Conservation (phyloP, 768 basidiomycete genomes). For the Gloeopeniophorella convolvens region DNA sequence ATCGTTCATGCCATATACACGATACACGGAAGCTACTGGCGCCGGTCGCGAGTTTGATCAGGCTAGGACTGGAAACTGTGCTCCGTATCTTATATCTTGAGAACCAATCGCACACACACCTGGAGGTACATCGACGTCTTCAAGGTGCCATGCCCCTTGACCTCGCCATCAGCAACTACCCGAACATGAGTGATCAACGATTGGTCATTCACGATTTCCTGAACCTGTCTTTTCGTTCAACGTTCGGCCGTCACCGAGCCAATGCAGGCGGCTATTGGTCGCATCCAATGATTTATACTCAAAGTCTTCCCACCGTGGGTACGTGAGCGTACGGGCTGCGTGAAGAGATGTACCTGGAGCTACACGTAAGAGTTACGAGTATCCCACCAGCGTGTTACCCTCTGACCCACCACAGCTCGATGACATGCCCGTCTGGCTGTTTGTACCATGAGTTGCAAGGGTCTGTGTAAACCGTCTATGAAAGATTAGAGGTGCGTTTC, state of each 20-base stretch:
- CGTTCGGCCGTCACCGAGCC: conserved; percentile 58
- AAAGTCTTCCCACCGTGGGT: conserved; percentile 64
- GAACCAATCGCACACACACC: no score
- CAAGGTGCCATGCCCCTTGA: conserved; percentile 46
- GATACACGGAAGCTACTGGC: no score
- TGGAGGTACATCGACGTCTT: conserved; percentile 39
- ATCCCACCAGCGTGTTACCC: not conserved
- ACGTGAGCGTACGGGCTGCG: conserved; percentile 38
- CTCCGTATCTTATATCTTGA: no score
- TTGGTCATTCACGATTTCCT: not conserved
- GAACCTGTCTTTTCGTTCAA: conserved; percentile 39
- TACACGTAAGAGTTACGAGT: not conserved
- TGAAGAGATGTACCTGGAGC: conserved; percentile 43
- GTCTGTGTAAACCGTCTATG: conserved; percentile 49
- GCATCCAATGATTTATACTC: conserved; percentile 42
- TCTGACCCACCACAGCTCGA: conserved; percentile 52
- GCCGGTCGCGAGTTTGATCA: no score
- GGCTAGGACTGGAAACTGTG: no score
- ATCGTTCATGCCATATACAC: no score
- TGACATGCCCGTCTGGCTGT: conserved; percentile 49
- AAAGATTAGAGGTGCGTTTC: not conserved
- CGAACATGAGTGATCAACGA: not conserved
- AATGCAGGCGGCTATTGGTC: conserved; percentile 44
- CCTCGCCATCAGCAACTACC: conserved; percentile 10
- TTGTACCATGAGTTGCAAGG: conserved; percentile 65